Evolutionary conservation across 768 basidiomycete genomes (phyloP).

Genomic region (Leccinum disarticulatum): DNA sequence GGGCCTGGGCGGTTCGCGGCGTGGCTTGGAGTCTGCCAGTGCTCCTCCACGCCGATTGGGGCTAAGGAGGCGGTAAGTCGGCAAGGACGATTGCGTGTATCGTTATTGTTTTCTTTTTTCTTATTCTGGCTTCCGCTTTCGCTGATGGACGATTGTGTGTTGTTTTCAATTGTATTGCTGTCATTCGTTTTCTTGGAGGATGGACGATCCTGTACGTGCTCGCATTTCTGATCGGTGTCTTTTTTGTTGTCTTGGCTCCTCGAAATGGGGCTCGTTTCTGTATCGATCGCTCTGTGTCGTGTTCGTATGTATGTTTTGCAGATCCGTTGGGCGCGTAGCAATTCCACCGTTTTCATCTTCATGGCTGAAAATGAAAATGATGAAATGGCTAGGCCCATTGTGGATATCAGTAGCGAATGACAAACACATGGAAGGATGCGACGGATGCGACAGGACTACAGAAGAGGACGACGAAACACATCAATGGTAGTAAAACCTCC

Average conservation of each 20-base stretch:
- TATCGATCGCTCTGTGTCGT: conserved; percentile 4
- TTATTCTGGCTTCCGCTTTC: too few relatives aligned
- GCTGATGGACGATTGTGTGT: background rate
- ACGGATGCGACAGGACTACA: too few relatives aligned
- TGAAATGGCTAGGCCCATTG: too few relatives aligned
- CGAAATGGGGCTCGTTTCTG: conserved; percentile 1
- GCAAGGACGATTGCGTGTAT: background rate
- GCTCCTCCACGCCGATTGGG: conserved; percentile 11
- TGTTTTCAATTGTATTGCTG: conserved; percentile 2
- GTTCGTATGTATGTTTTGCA: background rate
- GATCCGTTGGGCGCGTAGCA: background rate
- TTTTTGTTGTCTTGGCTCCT: background rate
- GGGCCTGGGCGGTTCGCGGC: conserved; percentile 16
- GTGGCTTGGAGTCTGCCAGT: conserved; percentile 2
- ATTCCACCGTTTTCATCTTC: background rate
- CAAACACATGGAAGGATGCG: too few relatives aligned
- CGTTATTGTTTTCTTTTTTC: background rate
- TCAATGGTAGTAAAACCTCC: too few relatives aligned
- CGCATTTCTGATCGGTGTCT: background rate
- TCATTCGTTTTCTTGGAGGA: conserved; percentile 5
- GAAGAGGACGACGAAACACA: too few relatives aligned
- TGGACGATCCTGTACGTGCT: conserved; percentile 4
- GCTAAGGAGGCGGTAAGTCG: conserved; percentile 10
- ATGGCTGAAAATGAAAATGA: background rate
- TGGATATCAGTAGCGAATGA: too few relatives aligned